A percentile compares a stretch with the other conserved stretches of the same genome.
Evolutionary conservation across 202 grass and related monocot species (phyloP).

Genomic region (Saccharum hybrid): DNA sequence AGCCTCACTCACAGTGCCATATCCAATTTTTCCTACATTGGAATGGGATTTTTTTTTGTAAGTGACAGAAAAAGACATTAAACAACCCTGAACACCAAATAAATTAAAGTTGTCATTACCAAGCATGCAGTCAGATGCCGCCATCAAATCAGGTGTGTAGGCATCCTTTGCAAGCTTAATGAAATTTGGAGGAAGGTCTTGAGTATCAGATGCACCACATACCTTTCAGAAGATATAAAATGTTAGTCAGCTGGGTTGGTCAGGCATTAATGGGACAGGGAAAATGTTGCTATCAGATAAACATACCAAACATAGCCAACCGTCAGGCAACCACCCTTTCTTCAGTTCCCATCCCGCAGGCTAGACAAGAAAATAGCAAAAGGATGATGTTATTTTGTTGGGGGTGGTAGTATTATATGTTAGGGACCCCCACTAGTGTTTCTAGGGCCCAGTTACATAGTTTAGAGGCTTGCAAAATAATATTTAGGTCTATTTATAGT

Average conservation of each 20-base stretch:
- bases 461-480: no score
- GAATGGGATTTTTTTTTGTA: slow-evolving; percentile 17
- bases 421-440: no score
- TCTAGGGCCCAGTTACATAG: no score
- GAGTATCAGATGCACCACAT: slow-evolving; percentile 89
- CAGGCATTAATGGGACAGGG: slow-evolving; percentile 15
- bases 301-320: slow-evolving; percentile 96
- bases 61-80: slow-evolving; percentile 28
- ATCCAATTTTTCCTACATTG: slow-evolving; percentile 92
- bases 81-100: slow-evolving; percentile 24
- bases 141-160: slow-evolving; percentile 97
- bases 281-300: slow-evolving; percentile 26
- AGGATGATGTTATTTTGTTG: background rate
- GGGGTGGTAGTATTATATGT: no score
- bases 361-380: slow-evolving; percentile 51
- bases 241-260: slow-evolving; percentile 27
- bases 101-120: slow-evolving; percentile 57
- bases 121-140: slow-evolving; percentile 99
- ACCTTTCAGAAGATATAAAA: slow-evolving; percentile 62
- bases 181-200: slow-evolving; percentile 92
- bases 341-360: slow-evolving; percentile 91
- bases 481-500: no score
- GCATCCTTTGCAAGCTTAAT: slow-evolving; percentile 92
- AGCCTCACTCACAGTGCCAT: slow-evolving; percentile 95
- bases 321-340: slow-evolving; percentile 86